Conservation (phyloP, 179 eudicot genomes). For the Actinidia arguta region DNA sequence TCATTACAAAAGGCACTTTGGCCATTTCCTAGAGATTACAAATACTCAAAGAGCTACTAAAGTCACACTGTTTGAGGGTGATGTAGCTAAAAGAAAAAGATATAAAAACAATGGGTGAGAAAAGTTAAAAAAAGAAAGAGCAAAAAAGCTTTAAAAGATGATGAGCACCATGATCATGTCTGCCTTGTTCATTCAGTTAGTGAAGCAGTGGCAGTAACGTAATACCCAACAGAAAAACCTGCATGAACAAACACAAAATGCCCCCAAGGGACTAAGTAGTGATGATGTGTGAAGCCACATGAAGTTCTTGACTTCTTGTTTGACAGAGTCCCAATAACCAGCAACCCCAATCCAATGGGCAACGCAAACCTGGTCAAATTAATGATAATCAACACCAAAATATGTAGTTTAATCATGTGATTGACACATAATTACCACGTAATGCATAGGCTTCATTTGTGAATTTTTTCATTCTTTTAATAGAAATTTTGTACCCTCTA, state of each 20-base stretch:
- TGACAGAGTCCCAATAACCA: conserved; percentile 63
- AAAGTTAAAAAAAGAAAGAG: neutral
- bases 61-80: neutral
- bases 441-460: too few species aligned
- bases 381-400: neutral
- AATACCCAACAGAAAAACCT: conserved; percentile 16
- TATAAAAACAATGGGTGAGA: neutral
- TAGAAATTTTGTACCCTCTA: too few species aligned
- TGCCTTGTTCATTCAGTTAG: neutral
- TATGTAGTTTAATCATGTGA: neutral
- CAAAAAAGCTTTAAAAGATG: neutral
- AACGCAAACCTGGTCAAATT: conserved; percentile 53
- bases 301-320: conserved; percentile 69
- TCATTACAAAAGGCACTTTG: neutral
- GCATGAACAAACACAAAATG: conserved; percentile 20
- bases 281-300: conserved; percentile 77
- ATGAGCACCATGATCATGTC: neutral
- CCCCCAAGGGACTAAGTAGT: conserved; percentile 73
- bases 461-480: too few species aligned
- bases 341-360: conserved; percentile 56
- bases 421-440: too few species aligned
- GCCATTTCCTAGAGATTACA: neutral
- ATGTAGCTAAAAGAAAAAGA: neutral
- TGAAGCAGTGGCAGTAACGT: conserved; percentile 20
- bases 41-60: neutral